Conservation (phyloP, 1,284 basidiomycete species). For the Ceraceosorus guamensis region DNA sequence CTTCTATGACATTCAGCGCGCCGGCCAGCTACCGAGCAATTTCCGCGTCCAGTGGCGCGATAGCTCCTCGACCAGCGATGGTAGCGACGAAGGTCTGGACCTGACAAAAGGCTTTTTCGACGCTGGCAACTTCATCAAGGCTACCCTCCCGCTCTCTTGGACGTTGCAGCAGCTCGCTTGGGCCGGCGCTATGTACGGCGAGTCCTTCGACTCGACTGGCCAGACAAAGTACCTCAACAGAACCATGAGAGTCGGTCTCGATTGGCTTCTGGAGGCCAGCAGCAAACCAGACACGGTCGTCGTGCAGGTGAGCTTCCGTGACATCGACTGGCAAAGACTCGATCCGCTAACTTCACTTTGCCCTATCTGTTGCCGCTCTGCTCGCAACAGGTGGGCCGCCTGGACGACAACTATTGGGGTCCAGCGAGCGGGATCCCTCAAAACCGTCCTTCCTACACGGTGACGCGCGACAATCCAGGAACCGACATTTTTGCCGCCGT, state of each 20-base stretch:
- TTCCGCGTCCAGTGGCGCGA: constrained; percentile 83
- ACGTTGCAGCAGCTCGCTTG: constrained; percentile 75
- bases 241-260: constrained; percentile 67
- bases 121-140: constrained; percentile 76
- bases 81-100: constrained; percentile 65
- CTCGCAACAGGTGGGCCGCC: too few relatives aligned
- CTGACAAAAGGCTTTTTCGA: constrained; percentile 82
- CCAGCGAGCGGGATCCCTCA: constrained; percentile 71
- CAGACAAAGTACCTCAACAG: constrained; percentile 82
- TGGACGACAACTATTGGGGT: too few relatives aligned
- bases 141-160: constrained; percentile 56
- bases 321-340: too few relatives aligned
- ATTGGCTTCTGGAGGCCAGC: constrained; percentile 87
- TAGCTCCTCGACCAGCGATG: constrained; percentile 68
- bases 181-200: constrained; percentile 74
- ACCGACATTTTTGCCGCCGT: constrained; percentile 78
- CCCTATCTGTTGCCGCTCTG: too few relatives aligned
- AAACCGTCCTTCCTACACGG: constrained; percentile 66
- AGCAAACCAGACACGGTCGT: constrained; percentile 66
- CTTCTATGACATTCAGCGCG: constrained; percentile 85
- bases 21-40: constrained; percentile 62
- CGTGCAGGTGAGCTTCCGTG: constrained; percentile 67
- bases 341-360: too few relatives aligned
- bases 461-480: constrained; percentile 70
- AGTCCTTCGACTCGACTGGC: constrained; percentile 71